Conservation (phyloP, 2,329 filamentous ascomycete genomes). For the Dactylellina cionopaga region DNA sequence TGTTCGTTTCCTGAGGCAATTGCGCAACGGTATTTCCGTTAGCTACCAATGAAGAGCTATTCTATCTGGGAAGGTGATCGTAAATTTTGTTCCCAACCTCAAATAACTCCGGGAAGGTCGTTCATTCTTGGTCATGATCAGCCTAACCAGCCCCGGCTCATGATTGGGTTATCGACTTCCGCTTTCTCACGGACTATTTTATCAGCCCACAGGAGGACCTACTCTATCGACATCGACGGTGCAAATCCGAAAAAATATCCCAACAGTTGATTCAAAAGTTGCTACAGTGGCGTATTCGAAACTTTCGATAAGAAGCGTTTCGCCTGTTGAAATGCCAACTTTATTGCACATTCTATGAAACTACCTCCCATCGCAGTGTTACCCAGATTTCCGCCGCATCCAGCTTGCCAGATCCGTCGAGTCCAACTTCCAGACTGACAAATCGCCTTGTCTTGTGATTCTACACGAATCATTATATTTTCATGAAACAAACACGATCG, state of each 20-base stretch:
- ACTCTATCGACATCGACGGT: not conserved
- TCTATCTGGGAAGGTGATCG: constrained; percentile 44
- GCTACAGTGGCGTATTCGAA: not conserved
- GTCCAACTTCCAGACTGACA: not conserved
- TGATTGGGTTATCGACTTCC: constrained; percentile 17
- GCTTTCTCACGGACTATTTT: constrained; percentile 23
- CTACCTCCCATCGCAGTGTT: not conserved
- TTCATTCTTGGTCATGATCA: constrained; percentile 17
- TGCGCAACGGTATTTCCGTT: constrained; percentile 30
- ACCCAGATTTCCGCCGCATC: constrained; percentile 16
- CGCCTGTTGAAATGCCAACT: not conserved
- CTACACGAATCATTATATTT: constrained; percentile 1
- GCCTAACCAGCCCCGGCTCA: constrained; percentile 7
- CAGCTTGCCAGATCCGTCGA: constrained; percentile 45
- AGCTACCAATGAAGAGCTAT: too few relatives aligned
- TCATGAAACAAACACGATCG: constrained; percentile 1
- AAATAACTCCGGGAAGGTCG: constrained; percentile 16
- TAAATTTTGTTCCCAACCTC: constrained; percentile 3
- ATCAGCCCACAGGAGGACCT: constrained; percentile 2
- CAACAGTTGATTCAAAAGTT: not conserved
- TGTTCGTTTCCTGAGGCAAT: constrained; percentile 43
- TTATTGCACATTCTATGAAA: constrained; percentile 6
- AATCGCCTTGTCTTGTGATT: constrained; percentile 10
- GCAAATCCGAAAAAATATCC: not conserved
- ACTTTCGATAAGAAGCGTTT: not conserved